phyloP scores from a whole-genome alignment of 306 rosid species.

The Casuarina glauca region DNA sequence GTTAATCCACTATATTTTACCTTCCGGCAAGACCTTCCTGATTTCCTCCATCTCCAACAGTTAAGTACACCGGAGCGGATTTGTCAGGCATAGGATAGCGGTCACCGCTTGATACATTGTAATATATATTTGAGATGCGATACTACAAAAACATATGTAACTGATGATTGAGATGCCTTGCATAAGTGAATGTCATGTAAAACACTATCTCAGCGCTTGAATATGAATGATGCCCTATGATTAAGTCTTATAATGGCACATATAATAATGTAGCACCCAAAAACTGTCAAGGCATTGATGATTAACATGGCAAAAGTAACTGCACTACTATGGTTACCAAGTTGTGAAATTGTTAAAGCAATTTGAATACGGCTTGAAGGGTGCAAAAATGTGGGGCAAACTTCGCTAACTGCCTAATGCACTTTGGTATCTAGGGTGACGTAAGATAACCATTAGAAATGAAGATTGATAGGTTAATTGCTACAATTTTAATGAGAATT shows the following conservation, averaged over 20 bases:
- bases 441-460: background rate
- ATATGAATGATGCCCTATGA: background rate
- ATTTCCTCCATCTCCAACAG: constrained; percentile 99
- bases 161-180: background rate
- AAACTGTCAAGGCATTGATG: background rate
- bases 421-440: background rate
- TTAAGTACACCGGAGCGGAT: constrained; percentile 88
- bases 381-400: background rate
- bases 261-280: background rate
- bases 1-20: constrained; percentile 35
- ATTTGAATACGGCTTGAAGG: background rate
- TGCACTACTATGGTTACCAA: background rate
- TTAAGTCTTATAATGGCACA: background rate
- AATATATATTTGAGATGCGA: constrained; percentile 68
- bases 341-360: background rate
- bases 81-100: constrained; percentile 65
- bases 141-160: constrained; percentile 46
- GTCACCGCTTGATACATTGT: constrained; percentile 65
- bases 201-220: background rate
- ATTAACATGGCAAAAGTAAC: background rate
- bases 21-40: constrained; percentile 96
- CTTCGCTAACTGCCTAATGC: background rate
- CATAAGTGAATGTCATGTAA: background rate
- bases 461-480: background rate
- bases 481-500: background rate